Evolutionary conservation across 2,329 filamentous ascomycete species (phyloP).

Genomic region (Hansfordia pulvinata): DNA sequence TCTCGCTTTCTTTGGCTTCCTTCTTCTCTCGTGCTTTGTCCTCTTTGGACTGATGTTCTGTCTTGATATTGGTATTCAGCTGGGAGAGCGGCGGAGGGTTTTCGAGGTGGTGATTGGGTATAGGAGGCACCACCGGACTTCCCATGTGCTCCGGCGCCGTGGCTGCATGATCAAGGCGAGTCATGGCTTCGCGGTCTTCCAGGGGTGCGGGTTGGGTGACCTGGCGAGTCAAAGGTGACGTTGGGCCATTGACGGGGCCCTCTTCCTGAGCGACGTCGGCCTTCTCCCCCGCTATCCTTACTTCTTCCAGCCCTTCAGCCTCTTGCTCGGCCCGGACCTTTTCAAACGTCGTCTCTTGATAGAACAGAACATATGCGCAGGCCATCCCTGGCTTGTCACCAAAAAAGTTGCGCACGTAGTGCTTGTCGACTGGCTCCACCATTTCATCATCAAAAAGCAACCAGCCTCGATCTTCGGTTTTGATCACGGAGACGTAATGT

Average conservation of each 20-base stretch:
- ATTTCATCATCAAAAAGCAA: slow-evolving; percentile 95
- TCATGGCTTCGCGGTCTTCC: slow-evolving; percentile 36
- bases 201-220: slow-evolving; percentile 31
- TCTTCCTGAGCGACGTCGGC: slow-evolving; percentile 40
- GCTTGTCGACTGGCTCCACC: slow-evolving; percentile 94
- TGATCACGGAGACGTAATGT: slow-evolving; percentile 95
- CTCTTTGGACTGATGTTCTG: slow-evolving; percentile 35
- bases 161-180: slow-evolving; percentile 49
- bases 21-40: slow-evolving; percentile 56
- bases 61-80: slow-evolving; percentile 14
- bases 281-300: slow-evolving; percentile 39
- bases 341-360: slow-evolving; percentile 74
- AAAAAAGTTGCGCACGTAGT: slow-evolving; percentile 94
- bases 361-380: slow-evolving; percentile 94
- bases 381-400: slow-evolving; percentile 84
- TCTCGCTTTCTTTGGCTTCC: slow-evolving; percentile 44
- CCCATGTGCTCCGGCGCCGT: slow-evolving; percentile 39
- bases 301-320: slow-evolving; percentile 57
- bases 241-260: slow-evolving; percentile 28
- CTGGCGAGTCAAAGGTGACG: slow-evolving; percentile 31
- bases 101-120: too few species aligned
- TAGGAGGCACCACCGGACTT: slow-evolving; percentile 11
- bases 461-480: slow-evolving; percentile 93
- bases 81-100: too few species aligned
- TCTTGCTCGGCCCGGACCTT: slow-evolving; percentile 67